A percentile compares a stretch with the other conserved stretches of the same genome.
These are phyloP conservation scores for Talaromyces amestolkiae DNA, from an alignment of 2,329 filamentous ascomycete genomes.

Conservation along the genomic window DNA sequence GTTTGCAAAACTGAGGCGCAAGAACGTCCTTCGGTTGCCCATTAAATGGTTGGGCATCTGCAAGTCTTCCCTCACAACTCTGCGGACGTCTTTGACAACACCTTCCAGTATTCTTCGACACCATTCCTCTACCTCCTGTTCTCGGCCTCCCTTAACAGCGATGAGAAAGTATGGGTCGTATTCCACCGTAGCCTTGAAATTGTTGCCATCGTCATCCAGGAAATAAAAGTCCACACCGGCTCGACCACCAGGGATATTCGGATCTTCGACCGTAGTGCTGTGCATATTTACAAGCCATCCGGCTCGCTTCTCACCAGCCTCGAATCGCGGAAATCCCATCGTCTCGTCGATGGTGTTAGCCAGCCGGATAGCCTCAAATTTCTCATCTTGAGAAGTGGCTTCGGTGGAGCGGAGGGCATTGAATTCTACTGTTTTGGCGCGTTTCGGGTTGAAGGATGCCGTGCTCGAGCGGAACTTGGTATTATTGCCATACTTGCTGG, in stretches of 20 bases:
- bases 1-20: slow-evolving; percentile 84
- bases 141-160: slow-evolving; percentile 80
- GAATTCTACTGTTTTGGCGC: slow-evolving; percentile 75
- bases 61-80: slow-evolving; percentile 88
- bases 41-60: slow-evolving; percentile 93
- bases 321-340: slow-evolving; percentile 91
- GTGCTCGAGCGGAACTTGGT: slow-evolving; percentile 46
- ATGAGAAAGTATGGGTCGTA: slow-evolving; percentile 97
- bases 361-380: slow-evolving; percentile 77
- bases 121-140: slow-evolving; percentile 96
- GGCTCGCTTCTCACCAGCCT: slow-evolving; percentile 77
- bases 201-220: slow-evolving; percentile 80
- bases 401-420: slow-evolving; percentile 72
- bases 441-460: slow-evolving; percentile 49
- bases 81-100: slow-evolving; percentile 72
- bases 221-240: slow-evolving; percentile 97
- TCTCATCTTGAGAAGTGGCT: slow-evolving; percentile 87
- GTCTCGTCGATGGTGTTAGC: slow-evolving; percentile 88
- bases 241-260: slow-evolving; percentile 76
- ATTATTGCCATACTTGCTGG: slow-evolving; percentile 63
- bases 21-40: slow-evolving; percentile 82
- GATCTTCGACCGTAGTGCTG: slow-evolving; percentile 79
- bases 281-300: slow-evolving; percentile 98
- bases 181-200: slow-evolving; percentile 93
- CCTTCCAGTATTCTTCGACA: slow-evolving; percentile 75